A percentile compares a stretch with the other conserved stretches of the same genome.
Evolutionary conservation across 176 grass and related monocot genomes (phyloP).

Genomic region (Typha latifolia): DNA sequence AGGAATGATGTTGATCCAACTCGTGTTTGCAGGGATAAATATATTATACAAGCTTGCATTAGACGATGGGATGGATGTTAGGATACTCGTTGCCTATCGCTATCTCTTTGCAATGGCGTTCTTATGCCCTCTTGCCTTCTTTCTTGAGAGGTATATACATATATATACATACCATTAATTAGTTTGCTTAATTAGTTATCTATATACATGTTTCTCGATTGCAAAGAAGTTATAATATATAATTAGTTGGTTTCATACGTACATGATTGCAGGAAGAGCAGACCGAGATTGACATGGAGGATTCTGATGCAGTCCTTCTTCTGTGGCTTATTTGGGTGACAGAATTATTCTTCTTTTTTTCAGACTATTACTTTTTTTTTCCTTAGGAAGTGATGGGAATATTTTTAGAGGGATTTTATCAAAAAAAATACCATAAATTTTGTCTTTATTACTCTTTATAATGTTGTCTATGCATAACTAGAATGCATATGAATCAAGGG

Average conservation of each 20-base stretch:
- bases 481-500: too few relatives aligned
- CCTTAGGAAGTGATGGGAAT: too few relatives aligned
- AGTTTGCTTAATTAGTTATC: not conserved
- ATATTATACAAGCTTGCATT: constrained; percentile 61
- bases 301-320: constrained; percentile 8
- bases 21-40: not conserved
- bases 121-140: constrained; percentile 57
- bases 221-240: too few relatives aligned
- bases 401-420: too few relatives aligned
- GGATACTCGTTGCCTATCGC: constrained; percentile 60
- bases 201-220: too few relatives aligned
- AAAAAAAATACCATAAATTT: too few relatives aligned
- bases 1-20: too few relatives aligned
- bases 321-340: constrained; percentile 36
- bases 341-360: not conserved
- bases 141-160: constrained; percentile 31
- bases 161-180: not conserved
- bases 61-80: constrained; percentile 52
- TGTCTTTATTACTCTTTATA: too few relatives aligned
- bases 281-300: constrained; percentile 33
- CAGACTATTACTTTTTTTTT: not conserved
- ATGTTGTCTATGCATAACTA: too few relatives aligned
- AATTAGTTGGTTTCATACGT: not conserved
- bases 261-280: constrained; percentile 27
- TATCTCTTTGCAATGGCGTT: constrained; percentile 43